Evolutionary conservation across 2,329 filamentous ascomycete species (phyloP), one percentile per base, ranked within the genome.

Genomic region (Pseudogymnoascus verrucosus): DNA sequence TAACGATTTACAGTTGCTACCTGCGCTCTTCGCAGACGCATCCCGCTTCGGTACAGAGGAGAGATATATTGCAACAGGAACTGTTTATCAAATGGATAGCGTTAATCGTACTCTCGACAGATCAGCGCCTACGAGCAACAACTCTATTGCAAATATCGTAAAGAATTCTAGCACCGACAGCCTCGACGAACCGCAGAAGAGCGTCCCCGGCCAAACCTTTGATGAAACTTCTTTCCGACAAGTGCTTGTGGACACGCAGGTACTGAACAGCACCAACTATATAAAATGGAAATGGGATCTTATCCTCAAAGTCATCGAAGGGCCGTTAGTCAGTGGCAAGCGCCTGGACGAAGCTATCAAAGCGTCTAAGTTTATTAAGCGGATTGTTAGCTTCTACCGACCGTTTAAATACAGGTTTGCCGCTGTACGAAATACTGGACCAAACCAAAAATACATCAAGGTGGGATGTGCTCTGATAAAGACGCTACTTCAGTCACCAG

Each of bases 211-310:
- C 4, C 68, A 80, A 2, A 82, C 82, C 54, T 81, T 81, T 42
- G 81, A 88, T 66, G 86, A 88, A 69, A 80, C 82, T 8, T 84
- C 84, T 0, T 88, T 88, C 69, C 81, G 86, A 19, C 84, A 88
- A 70, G 76, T 88, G 2, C 72, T 88, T 28, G 78, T 92, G 16
- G 90, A 98, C 65, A 95, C 91, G 3, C 87, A 91, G 63, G 91
- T 99, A 1, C 79, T 98, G 54, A 90, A 89, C 67, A 95, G 90
- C 65, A 91, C 91, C 66, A 97, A 96, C 69, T 96, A 90, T 71
- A 81, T 86, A 40, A 99, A 99, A 74, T 99, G 95, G 95, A 93
- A 96, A 73, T 99, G 96, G 95, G 91, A 96, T 66, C 80, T 96
- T 39, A 92, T 99, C 44, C 83, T 93, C 64, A 89, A 88, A 69